Evolutionary conservation across 306 rosid species (phyloP).

Genomic region (Hippophae tibetana): DNA sequence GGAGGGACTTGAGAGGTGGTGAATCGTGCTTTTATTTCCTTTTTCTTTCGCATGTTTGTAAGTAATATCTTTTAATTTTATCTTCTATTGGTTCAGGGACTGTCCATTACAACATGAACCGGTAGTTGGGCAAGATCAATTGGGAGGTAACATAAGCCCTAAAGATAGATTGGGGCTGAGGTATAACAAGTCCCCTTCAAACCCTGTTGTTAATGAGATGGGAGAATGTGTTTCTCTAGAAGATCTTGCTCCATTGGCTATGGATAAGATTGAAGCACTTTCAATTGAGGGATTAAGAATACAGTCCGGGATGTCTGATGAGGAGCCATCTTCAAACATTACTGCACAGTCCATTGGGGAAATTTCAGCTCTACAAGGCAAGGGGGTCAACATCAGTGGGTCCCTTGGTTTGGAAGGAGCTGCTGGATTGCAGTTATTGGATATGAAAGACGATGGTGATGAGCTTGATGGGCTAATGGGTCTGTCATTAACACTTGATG

Average conservation of each 20-base stretch:
- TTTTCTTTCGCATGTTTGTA: too few species aligned
- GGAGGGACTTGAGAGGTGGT: conserved; percentile 49
- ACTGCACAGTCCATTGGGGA: conserved; percentile 43
- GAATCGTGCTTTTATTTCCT: neutral
- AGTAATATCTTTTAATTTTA: neutral
- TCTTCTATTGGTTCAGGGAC: conserved; percentile 38
- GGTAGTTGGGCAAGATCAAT: conserved; percentile 27
- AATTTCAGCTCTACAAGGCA: conserved; percentile 51
- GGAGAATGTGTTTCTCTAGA: conserved; percentile 64
- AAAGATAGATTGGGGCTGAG: conserved; percentile 28
- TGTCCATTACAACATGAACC: conserved; percentile 34
- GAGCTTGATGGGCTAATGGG: conserved; percentile 70
- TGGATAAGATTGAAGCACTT: conserved; percentile 89
- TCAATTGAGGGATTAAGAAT: conserved; percentile 85
- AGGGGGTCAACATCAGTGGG: conserved; percentile 41
- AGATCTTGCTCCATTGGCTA: conserved; percentile 86
- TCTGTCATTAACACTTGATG: conserved; percentile 75
- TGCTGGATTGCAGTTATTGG: conserved; percentile 65
- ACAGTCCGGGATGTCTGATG: conserved; percentile 77
- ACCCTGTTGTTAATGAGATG: conserved; percentile 27
- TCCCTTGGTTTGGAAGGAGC: conserved; percentile 67
- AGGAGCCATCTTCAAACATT: conserved; percentile 71
- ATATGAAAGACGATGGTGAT: conserved; percentile 37
- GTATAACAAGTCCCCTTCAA: conserved; percentile 28
- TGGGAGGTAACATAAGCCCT: conserved; percentile 17